Percentiles rank a stretch among this genome's conserved stretches.
phyloP scores from a whole-genome alignment of 495 filamentous ascomycete species.

The Xylaria bambusicola region DNA sequence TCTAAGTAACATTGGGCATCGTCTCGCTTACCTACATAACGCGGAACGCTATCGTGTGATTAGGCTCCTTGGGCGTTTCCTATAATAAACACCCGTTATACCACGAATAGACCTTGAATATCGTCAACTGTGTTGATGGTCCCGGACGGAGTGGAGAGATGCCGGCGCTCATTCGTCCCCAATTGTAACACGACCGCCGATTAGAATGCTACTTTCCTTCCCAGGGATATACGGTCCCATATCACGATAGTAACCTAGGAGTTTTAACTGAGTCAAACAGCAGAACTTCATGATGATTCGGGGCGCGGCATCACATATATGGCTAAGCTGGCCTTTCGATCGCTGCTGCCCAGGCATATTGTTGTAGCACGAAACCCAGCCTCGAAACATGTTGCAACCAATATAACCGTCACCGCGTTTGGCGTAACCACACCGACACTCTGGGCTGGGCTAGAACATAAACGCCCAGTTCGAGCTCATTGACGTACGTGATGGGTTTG shows the following conservation, averaged over 20 bases:
- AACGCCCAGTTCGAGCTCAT: neutral
- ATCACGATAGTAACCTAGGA: neutral
- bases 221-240: neutral
- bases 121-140: neutral
- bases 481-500: too few species aligned
- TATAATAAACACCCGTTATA: neutral
- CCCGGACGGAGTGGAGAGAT: neutral
- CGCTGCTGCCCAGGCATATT: neutral
- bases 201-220: neutral
- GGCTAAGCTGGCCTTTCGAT: neutral
- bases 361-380: neutral
- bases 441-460: neutral
- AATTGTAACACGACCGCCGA: neutral
- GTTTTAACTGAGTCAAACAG: too few species aligned
- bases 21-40: slow-evolving; percentile 22
- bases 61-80: neutral
- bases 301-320: neutral
- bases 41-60: slow-evolving; percentile 19
- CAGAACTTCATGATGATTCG: slow-evolving; percentile 2
- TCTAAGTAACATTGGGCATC: slow-evolving; percentile 15
- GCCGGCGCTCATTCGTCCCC: neutral
- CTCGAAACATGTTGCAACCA: neutral
- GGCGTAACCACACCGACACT: neutral
- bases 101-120: neutral
- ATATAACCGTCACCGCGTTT: neutral